A percentile compares a stretch with the other conserved stretches of the same genome.
phyloP scores from a whole-genome alignment of 2,329 filamentous ascomycete species.

The Sodiomyces alkalinus region DNA sequence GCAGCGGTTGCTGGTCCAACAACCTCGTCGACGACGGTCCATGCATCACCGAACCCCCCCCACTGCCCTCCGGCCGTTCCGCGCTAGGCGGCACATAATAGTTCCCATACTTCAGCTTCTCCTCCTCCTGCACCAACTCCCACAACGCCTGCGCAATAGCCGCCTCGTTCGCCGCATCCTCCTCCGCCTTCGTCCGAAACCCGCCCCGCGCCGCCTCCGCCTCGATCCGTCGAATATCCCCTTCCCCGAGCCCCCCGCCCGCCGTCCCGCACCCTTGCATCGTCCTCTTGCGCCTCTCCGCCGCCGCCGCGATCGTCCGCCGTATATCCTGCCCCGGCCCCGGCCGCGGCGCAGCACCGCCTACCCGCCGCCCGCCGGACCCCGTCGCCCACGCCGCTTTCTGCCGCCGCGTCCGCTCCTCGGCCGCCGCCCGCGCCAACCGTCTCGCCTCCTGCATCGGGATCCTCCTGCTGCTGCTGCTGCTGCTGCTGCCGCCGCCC shows the following conservation, averaged over 20 bases:
- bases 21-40: no score
- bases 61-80: constrained; percentile 32
- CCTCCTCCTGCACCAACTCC: constrained; percentile 75
- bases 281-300: constrained; percentile 50
- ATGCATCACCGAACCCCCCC: constrained; percentile 18
- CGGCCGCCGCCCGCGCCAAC: constrained; percentile 57
- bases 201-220: constrained; percentile 53
- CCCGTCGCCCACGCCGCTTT: constrained; percentile 27
- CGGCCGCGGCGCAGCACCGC: constrained; percentile 37
- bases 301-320: constrained; percentile 55
- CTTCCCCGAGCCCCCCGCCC: constrained; percentile 41
- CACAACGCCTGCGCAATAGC: constrained; percentile 77
- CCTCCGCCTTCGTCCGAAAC: constrained; percentile 70
- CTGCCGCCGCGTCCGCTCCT: constrained; percentile 49
- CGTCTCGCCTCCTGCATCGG: constrained; percentile 59
- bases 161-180: constrained; percentile 76
- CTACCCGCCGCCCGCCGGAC: constrained; percentile 53
- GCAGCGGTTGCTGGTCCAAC: constrained; percentile 5
- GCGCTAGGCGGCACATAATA: constrained; percentile 34
- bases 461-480: constrained; percentile 28
- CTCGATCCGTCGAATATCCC: constrained; percentile 48
- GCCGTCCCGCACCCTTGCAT: constrained; percentile 64
- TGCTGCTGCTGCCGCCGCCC: no score
- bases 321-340: constrained; percentile 56
- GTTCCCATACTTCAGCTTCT: constrained; percentile 37